Evolutionary conservation across 1,284 basidiomycete genomes (phyloP).

Genomic region (Sanguinoderma infundibulare): DNA sequence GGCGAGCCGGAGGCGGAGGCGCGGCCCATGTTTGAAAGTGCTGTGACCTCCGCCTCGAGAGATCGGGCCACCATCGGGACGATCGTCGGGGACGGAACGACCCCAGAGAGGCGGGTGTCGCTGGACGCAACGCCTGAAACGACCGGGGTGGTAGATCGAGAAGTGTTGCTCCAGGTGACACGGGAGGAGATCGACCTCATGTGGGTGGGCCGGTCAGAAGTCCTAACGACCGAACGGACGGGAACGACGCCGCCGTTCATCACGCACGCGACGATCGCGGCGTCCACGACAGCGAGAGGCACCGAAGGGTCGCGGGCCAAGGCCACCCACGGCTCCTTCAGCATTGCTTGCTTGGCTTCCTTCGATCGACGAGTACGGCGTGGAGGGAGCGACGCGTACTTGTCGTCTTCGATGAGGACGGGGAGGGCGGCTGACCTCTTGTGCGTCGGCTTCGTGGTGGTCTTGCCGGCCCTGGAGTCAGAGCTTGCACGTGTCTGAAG

Average conservation of each 20-base stretch:
- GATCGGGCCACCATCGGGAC: not conserved
- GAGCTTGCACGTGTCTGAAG: not conserved
- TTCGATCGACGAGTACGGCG: not conserved
- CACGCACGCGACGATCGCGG: not conserved
- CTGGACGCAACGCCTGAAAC: not conserved
- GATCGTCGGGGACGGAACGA: not conserved
- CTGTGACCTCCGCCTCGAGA: not conserved
- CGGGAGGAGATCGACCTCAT: not conserved
- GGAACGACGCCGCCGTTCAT: not conserved
- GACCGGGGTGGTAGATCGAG: not conserved
- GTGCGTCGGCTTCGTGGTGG: not conserved
- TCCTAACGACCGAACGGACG: not conserved
- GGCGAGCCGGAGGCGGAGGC: not conserved
- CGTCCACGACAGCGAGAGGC: not conserved
- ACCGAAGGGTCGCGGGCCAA: not conserved
- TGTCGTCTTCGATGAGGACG: not conserved
- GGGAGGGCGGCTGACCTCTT: not conserved
- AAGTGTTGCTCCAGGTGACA: not conserved
- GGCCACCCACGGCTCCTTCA: not conserved
- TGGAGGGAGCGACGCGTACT: not conserved
- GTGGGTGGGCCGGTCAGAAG: not conserved
- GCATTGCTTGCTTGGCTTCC: not conserved
- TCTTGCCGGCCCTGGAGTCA: no score
- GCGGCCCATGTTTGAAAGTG: not conserved
- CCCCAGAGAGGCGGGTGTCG: not conserved